phyloP scores from a whole-genome alignment of 352 stramenopile genomes.

The Phytophthora hibernalis region DNA sequence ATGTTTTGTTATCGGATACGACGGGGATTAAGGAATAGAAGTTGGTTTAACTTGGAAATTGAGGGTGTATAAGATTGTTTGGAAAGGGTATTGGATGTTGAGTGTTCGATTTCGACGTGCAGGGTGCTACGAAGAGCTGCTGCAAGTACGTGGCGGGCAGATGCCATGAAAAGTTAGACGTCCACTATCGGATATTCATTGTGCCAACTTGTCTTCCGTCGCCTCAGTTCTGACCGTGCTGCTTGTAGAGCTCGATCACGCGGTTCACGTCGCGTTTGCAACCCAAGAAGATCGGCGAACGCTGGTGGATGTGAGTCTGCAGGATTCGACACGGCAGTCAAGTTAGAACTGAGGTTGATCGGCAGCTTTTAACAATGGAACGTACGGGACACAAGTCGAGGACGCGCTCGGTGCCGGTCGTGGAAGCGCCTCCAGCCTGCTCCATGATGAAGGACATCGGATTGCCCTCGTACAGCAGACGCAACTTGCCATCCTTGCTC shows the following conservation, averaged over 20 bases:
- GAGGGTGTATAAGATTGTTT: too few species aligned
- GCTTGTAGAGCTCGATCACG: constrained; percentile 76
- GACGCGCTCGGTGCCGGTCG: constrained; percentile 93
- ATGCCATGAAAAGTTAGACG: neutral
- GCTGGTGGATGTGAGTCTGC: constrained; percentile 95
- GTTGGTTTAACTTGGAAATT: neutral
- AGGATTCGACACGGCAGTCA: constrained; percentile 4
- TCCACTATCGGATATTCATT: too few species aligned
- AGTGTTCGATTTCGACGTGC: neutral
- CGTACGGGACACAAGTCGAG: constrained; percentile 92
- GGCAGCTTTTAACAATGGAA: constrained; percentile 19
- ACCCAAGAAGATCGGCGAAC: constrained; percentile 97
- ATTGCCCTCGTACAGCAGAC: constrained; percentile 98
- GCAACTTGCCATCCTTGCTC: constrained; percentile 93
- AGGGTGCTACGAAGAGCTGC: constrained; percentile 10
- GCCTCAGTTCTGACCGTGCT: constrained; percentile 40
- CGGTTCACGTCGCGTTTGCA: constrained; percentile 86
- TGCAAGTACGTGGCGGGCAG: constrained; percentile 23
- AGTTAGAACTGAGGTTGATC: constrained; percentile 20
- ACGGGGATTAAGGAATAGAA: neutral
- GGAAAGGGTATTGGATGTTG: neutral
- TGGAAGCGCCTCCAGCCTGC: constrained; percentile 95
- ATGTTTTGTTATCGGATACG: neutral
- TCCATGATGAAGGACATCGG: constrained; percentile 99
- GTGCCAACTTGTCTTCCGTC: neutral